A percentile compares a stretch with the other conserved stretches of the same genome.
Conservation (phyloP, 2,329 filamentous ascomycete genomes). For the Aspergillus fumigatus region DNA sequence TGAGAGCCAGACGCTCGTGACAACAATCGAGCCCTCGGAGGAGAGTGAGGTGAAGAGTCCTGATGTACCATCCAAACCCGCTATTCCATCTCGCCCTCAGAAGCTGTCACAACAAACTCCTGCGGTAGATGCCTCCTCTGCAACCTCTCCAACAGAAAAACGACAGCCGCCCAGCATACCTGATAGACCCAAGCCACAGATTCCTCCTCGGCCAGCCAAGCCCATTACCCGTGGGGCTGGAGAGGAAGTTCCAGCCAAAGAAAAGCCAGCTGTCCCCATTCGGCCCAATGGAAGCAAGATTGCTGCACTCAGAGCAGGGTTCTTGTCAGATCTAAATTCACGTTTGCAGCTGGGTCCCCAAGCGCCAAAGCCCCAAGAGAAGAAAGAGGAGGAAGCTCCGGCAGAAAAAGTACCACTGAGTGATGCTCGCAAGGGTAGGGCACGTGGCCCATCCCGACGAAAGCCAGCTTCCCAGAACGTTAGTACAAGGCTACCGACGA, state of each 20-base stretch:
- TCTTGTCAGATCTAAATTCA: constrained; percentile 90
- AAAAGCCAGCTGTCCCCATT: constrained; percentile 79
- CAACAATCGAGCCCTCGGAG: constrained; percentile 56
- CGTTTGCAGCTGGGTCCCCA: constrained; percentile 83
- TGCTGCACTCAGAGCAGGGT: constrained; percentile 81
- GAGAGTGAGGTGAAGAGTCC: constrained; percentile 46
- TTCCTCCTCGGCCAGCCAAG: constrained; percentile 63
- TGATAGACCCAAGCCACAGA: constrained; percentile 59
- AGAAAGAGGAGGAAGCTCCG: constrained; percentile 54
- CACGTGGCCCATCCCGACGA: constrained; percentile 78
- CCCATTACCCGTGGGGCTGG: constrained; percentile 30
- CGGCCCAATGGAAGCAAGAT: constrained; percentile 81
- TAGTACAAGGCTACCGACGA: constrained; percentile 31
- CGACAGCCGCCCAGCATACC: constrained; percentile 51
- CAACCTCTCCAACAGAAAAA: constrained; percentile 46
- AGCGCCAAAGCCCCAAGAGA: constrained; percentile 67
- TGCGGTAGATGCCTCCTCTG: constrained; percentile 27
- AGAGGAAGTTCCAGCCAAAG: constrained; percentile 48
- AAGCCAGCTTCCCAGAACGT: constrained; percentile 59
- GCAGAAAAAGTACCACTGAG: constrained; percentile 73
- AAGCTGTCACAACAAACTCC: constrained; percentile 31
- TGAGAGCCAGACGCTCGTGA: constrained; percentile 73
- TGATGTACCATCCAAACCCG: constrained; percentile 29
- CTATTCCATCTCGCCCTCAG: constrained; percentile 31
- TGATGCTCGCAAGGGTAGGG: constrained; percentile 86